Evolutionary conservation across 176 grass and related monocot genomes (phyloP), one percentile per base, ranked within the genome.

Genomic region (Bromus sterilis): DNA sequence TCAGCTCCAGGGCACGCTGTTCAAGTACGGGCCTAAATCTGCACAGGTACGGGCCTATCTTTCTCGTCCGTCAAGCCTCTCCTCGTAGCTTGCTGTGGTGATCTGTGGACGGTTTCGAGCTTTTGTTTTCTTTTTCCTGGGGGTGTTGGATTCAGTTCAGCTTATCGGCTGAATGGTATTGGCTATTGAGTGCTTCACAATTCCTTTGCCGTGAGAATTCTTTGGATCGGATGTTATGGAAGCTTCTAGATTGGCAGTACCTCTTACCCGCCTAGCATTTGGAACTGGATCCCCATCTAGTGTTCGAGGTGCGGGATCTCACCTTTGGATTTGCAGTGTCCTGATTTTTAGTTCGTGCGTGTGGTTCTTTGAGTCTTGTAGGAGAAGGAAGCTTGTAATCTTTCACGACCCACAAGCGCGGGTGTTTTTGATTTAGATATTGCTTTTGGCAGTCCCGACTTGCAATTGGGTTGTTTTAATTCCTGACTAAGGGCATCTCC

Each of bases 21-120:
- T 99, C 87, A 95, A 95, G 93, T 99, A 99, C 77, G 96, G 96
- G 8, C 78, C 91, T 80, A 90, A 99, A 37, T 70, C 96, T 9
- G 82, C 84, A 63, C 96, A 99, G 96, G 96, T 95, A 81, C 40
- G n/a, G 63, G 0, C n/a, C 13, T 66, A 20, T 9, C 23, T n/a
- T 37, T 58, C 51, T 33, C 44, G 23, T 44, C 4, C 31, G 7
- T 2, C 11, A 51, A 29, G 66, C 74, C 23, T 75, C 59, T 66
- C 69, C 18, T 29, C 46, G 29, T 21, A 16, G 58, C 58, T 35
- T 35, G 64, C 32, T 4, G 53, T 4, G 25, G 33, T 13, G 74
- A 83, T 83, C 66, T 84, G 37, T 69, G 20, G 80, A 33, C 3
- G 37, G 67, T 28, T 71, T 28, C 39, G 23, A 44, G 37, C 43